Conservation (phyloP, 2,329 filamentous ascomycete genomes). For the Stagonosporopsis vannaccii region DNA sequence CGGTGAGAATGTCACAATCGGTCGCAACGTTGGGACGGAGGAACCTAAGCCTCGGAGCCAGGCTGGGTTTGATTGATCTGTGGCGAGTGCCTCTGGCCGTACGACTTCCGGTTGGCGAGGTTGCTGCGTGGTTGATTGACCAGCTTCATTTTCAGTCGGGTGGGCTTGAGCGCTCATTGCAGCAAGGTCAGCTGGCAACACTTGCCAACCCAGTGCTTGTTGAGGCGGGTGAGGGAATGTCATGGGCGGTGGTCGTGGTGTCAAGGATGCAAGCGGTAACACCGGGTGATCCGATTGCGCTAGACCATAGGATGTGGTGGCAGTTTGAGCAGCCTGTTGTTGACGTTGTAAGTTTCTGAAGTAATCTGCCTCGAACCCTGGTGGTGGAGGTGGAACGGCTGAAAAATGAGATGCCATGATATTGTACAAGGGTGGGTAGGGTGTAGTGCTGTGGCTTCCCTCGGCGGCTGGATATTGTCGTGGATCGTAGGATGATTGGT, state of each 20-base stretch:
- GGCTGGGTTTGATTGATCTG: neutral
- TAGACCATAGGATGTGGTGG: neutral
- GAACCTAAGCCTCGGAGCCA: neutral
- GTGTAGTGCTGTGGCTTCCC: neutral
- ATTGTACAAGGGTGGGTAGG: neutral
- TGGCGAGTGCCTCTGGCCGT: neutral
- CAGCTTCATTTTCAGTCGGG: no score
- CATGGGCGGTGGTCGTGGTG: neutral
- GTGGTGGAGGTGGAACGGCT: neutral
- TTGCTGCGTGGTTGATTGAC: neutral
- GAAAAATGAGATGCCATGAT: neutral
- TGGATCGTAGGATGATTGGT: neutral
- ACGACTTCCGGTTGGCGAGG: neutral
- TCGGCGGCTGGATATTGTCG: neutral
- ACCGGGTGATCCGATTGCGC: neutral
- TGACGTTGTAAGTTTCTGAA: constrained; percentile 7
- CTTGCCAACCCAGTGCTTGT: neutral
- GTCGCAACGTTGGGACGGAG: neutral
- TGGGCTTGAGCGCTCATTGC: neutral
- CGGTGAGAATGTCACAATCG: neutral
- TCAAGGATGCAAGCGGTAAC: neutral
- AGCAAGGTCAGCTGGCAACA: neutral
- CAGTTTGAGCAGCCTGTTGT: neutral
- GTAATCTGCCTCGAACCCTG: neutral
- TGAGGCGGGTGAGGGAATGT: neutral